These are phyloP conservation scores for Plasmodium yoelii DNA, from an alignment of 169 alveolate species.

Conservation along the genomic window DNA sequence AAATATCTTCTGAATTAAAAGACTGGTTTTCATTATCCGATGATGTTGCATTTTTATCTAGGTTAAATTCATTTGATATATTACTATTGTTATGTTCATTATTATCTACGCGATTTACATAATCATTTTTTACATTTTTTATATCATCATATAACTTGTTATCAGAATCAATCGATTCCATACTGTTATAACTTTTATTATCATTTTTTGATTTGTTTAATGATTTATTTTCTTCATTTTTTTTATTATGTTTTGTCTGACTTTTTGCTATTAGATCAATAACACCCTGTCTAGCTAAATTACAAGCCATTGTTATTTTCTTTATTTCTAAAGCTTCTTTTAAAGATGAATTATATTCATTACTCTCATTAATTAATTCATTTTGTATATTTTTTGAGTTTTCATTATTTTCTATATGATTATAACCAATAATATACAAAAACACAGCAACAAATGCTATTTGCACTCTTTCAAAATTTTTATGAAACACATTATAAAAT, in stretches of 20 bases:
- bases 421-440: constrained; percentile 68
- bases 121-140: not conserved
- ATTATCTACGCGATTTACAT: constrained; percentile 1
- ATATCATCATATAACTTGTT: constrained; percentile 14
- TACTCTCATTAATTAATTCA: not conserved
- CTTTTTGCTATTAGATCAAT: constrained; percentile 72
- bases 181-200: constrained; percentile 41
- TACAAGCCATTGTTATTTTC: constrained; percentile 70
- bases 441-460: constrained; percentile 72
- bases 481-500: constrained; percentile 61
- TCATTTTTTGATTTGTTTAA: constrained; percentile 29
- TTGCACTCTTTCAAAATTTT: constrained; percentile 75
- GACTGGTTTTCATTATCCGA: constrained; percentile 18
- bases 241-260: constrained; percentile 48
- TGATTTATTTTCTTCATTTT: constrained; percentile 11
- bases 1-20: constrained; percentile 23
- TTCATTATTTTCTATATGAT: constrained; percentile 9
- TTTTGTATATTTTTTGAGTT: not conserved
- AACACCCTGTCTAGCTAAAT: constrained; percentile 77
- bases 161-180: constrained; percentile 29
- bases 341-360: constrained; percentile 5
- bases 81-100: constrained; percentile 5
- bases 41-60: not conserved
- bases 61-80: not conserved
- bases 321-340: constrained; percentile 47